A percentile compares a stretch with the other conserved stretches of the same genome.
Evolutionary conservation across 495 filamentous ascomycete species (phyloP).

Genomic region (Neurospora sp.): DNA sequence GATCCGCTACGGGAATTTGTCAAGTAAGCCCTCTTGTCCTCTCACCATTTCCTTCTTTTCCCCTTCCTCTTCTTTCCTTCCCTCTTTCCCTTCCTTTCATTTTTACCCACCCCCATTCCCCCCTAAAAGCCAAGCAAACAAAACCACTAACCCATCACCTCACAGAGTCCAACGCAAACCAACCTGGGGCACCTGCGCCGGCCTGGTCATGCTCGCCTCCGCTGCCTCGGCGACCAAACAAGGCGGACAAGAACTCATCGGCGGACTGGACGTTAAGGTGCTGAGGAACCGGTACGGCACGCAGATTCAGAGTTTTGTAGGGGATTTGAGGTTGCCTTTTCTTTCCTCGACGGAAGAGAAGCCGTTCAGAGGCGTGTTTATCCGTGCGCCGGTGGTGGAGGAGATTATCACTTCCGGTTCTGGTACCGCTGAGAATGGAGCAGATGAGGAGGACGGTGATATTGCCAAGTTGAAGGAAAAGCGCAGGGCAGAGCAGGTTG

Average conservation of each 20-base stretch:
- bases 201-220: slow-evolving; percentile 83
- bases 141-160: neutral
- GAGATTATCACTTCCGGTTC: slow-evolving; percentile 52
- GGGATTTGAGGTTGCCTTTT: slow-evolving; percentile 66
- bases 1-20: slow-evolving; percentile 87
- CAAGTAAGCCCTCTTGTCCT: slow-evolving; percentile 48
- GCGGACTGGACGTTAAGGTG: slow-evolving; percentile 82
- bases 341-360: slow-evolving; percentile 45
- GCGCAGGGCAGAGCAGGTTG: slow-evolving; percentile 25
- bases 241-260: slow-evolving; percentile 88
- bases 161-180: slow-evolving; percentile 58
- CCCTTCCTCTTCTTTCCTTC: neutral
- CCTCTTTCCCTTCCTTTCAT: too few species aligned
- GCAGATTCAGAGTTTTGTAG: slow-evolving; percentile 87
- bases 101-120: too few species aligned
- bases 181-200: slow-evolving; percentile 94
- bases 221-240: slow-evolving; percentile 79
- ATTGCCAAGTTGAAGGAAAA: neutral
- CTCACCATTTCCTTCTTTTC: neutral
- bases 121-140: neutral
- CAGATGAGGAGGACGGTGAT: slow-evolving; percentile 23
- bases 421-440: slow-evolving; percentile 15
- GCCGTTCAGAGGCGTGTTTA: slow-evolving; percentile 80
- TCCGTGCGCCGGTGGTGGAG: slow-evolving; percentile 89
- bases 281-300: slow-evolving; percentile 94